phyloP scores from a whole-genome alignment of 2,329 filamentous ascomycete species.

The Aulographum hederae region DNA sequence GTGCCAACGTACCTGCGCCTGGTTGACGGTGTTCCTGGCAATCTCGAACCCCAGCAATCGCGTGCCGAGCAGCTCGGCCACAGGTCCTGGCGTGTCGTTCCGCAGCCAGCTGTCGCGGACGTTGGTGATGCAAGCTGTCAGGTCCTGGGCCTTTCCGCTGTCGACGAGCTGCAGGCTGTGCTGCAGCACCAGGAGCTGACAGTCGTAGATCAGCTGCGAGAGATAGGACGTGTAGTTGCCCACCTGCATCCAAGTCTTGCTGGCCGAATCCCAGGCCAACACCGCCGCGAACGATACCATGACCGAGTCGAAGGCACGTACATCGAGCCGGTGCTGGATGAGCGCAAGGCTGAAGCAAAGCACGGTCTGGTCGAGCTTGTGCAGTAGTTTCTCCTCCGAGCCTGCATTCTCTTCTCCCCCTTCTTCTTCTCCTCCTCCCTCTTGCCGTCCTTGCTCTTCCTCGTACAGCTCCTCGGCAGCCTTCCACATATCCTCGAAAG shows the following conservation, averaged over 20 bases:
- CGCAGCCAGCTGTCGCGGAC: neutral
- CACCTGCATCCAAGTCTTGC: neutral
- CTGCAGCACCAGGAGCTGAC: neutral
- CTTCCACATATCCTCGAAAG: neutral
- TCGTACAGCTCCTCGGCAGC: neutral
- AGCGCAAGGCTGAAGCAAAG: neutral
- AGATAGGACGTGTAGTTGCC: neutral
- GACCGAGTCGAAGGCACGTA: neutral
- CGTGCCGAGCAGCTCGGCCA: neutral
- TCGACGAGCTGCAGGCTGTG: neutral
- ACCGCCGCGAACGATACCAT: neutral
- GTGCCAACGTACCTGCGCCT: constrained; percentile 1
- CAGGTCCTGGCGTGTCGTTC: constrained; percentile 1
- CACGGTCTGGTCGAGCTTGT: neutral
- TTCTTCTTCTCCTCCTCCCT: neutral
- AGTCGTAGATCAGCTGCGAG: constrained; percentile 1
- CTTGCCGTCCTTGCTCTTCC: neutral
- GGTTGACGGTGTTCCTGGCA: neutral
- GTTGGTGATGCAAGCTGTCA: neutral
- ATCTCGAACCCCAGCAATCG: neutral
- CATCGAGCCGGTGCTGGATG: neutral
- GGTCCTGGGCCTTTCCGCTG: neutral
- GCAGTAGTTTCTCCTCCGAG: neutral
- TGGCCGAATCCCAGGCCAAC: neutral
- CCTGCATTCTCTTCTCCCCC: neutral